Evolutionary conservation across 2,329 filamentous ascomycete species (phyloP).

Genomic region (Aspergillus niger): DNA sequence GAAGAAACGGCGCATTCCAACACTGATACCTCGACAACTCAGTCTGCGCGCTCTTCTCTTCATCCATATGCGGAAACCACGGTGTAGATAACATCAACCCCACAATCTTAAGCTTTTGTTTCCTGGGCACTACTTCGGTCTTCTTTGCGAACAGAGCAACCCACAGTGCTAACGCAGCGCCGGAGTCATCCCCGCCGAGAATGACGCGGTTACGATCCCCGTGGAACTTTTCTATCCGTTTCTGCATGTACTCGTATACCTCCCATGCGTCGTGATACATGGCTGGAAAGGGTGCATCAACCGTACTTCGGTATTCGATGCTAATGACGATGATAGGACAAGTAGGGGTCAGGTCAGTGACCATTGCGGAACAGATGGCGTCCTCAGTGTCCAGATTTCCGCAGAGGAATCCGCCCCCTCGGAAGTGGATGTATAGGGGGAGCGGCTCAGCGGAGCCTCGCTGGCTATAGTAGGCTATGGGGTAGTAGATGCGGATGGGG

Average conservation of each 20-base stretch:
- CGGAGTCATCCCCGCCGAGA: slow-evolving; percentile 54
- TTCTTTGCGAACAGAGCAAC: slow-evolving; percentile 45
- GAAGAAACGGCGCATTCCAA: slow-evolving; percentile 53
- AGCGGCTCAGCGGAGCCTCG: slow-evolving; percentile 26
- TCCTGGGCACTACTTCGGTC: slow-evolving; percentile 30
- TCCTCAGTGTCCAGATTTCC: slow-evolving; percentile 59
- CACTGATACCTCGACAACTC: slow-evolving; percentile 50
- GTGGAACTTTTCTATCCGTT: slow-evolving; percentile 39
- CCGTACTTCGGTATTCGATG: slow-evolving; percentile 62
- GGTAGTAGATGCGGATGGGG: neutral
- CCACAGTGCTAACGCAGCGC: slow-evolving; percentile 48
- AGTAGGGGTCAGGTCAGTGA: slow-evolving; percentile 30
- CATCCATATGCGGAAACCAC: slow-evolving; percentile 38
- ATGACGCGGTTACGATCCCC: slow-evolving; percentile 46
- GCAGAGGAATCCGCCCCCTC: slow-evolving; percentile 61
- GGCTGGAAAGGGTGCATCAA: slow-evolving; percentile 55
- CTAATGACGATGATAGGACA: slow-evolving; percentile 51
- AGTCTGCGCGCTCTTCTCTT: slow-evolving; percentile 36
- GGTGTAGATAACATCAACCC: slow-evolving; percentile 42
- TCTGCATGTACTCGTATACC: slow-evolving; percentile 57
- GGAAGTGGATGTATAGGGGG: slow-evolving; percentile 56
- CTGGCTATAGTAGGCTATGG: neutral
- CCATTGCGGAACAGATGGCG: slow-evolving; percentile 52
- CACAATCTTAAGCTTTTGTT: slow-evolving; percentile 50
- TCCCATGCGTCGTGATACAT: slow-evolving; percentile 58